Base-by-base conservation (phyloP, 805 yeast species). In the Candida sphagnicola region DNA sequence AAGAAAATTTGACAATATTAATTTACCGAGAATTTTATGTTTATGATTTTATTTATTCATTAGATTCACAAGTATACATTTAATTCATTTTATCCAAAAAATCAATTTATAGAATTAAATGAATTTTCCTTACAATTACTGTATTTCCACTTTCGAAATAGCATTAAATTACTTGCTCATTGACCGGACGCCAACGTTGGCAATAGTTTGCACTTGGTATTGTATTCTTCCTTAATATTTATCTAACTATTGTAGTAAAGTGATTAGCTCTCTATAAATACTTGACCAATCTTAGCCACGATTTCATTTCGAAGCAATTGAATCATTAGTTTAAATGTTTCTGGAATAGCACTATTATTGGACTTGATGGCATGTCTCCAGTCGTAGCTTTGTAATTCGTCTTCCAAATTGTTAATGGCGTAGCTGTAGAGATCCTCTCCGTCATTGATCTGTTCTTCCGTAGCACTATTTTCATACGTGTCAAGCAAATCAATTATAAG, bases 401-500 rank as follows among this genome's bases (percentile, higher is more conserved):
- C 38, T 30, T 53, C 50, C 38, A 53, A 34, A 40, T 56, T 49
- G 24, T 49, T 53, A 4, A 61, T 51, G 5, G 68, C 51, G 40
- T 51, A 58, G 26, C 51, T 40, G 50, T 64, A 67, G 24, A 67
- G 50, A 5, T 52, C 51, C 23, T 59, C 62, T 5, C 59, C 63
- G 15, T 57, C 62, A 31, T 50, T 46, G 5, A 41, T 31, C n/a
- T 61, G 65, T 6, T 51, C 54, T 4, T 43, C 42, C 14, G 41
- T 45, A 2, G 42, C 43, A 23, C 50, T 57, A 15, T 39, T 33
- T 42, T 66, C 71, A 42, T 52, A 67, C 30, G 51, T 53, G 43
- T 67, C 71, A 31, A 69, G 57, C 38, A 67, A 56, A 40, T 68
- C 74, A 28, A 66, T 62, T 11, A 65, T 54, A 11, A 60, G 48